Evolutionary conservation across 2,329 filamentous ascomycete genomes (phyloP).

Genomic region (Colletotrichum lupini): DNA sequence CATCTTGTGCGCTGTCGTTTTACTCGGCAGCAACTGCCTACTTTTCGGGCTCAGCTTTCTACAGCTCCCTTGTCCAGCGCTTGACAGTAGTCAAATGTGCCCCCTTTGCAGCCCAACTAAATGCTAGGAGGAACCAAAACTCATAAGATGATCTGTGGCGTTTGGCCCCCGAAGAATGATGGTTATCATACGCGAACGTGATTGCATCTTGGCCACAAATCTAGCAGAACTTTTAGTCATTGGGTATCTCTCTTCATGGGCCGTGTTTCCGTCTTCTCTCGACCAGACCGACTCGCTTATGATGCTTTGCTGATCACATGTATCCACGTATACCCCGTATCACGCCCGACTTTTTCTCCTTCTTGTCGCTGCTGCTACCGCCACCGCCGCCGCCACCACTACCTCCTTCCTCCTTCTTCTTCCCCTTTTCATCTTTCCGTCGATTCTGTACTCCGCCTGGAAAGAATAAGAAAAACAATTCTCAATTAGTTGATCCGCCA

Average conservation of each 20-base stretch:
- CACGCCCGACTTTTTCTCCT: slow-evolving; percentile 52
- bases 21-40: too few relatives aligned
- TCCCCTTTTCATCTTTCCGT: slow-evolving; percentile 63
- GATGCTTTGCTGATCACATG: slow-evolving; percentile 37
- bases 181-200: background rate
- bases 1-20: too few relatives aligned
- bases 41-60: too few relatives aligned
- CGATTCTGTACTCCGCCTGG: slow-evolving; percentile 60
- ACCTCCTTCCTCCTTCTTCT: slow-evolving; percentile 52
- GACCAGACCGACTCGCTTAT: background rate
- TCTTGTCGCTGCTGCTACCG: slow-evolving; percentile 40
- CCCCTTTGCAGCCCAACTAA: background rate
- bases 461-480: background rate
- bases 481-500: slow-evolving; percentile 18
- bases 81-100: background rate
- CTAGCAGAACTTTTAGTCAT: background rate
- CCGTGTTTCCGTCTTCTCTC: background rate
- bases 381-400: background rate
- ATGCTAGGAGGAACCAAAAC: background rate
- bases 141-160: background rate
- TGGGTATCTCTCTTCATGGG: background rate
- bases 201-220: background rate
- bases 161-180: background rate
- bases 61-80: too few relatives aligned
- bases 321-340: slow-evolving; percentile 56